phyloP scores from a whole-genome alignment of 148 eudicot genomes.

The Chenopodium suecicum region DNA sequence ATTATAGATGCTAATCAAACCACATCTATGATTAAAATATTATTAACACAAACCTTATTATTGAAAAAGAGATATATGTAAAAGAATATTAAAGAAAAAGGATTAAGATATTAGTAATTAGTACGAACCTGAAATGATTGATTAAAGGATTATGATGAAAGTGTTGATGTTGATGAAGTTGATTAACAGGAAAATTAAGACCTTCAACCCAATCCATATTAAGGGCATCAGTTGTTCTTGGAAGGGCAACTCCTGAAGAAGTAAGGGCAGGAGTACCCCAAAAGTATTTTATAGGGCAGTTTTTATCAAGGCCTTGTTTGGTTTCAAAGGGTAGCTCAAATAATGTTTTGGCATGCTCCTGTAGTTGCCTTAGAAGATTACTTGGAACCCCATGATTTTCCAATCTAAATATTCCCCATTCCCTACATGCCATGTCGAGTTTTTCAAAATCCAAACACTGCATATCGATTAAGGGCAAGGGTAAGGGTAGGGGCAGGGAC shows the following conservation, averaged over 20 bases:
- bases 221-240: conserved; percentile 27
- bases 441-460: conserved; percentile 25
- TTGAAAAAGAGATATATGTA: too few relatives aligned
- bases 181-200: conserved; percentile 41
- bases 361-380: conserved; percentile 33
- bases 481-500: conserved; percentile 3
- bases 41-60: too few relatives aligned
- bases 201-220: conserved; percentile 67
- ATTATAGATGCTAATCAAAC: too few relatives aligned
- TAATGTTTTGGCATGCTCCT: conserved; percentile 30
- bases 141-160: conserved; percentile 37
- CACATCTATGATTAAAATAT: too few relatives aligned
- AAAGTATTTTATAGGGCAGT: conserved; percentile 48
- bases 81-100: neutral
- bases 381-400: conserved; percentile 72
- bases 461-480: conserved; percentile 58
- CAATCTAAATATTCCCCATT: conserved; percentile 75
- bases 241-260: conserved; percentile 35
- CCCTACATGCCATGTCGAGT: conserved; percentile 44
- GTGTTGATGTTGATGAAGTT: conserved; percentile 13
- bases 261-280: conserved; percentile 74
- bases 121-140: conserved; percentile 48
- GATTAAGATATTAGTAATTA: too few relatives aligned
- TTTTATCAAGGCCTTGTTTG: conserved; percentile 35
- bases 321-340: conserved; percentile 44